Evolutionary conservation across 2,329 filamentous ascomycete genomes (phyloP).

Genomic region (Neocatenulostroma microsporum): DNA sequence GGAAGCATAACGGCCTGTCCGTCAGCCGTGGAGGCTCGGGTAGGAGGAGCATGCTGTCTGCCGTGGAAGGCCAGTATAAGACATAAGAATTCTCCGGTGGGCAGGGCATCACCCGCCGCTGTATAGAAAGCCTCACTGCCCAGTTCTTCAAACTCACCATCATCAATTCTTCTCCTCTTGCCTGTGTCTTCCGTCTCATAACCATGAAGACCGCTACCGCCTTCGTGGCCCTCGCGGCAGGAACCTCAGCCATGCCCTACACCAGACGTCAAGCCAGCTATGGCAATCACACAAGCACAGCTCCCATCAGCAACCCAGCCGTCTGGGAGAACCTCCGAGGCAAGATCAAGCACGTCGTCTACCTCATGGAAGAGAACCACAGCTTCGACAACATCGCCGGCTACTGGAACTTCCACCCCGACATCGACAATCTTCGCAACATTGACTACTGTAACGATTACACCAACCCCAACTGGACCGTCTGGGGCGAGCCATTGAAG

Average conservation of each 20-base stretch:
- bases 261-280: conserved; percentile 3
- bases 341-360: conserved; percentile 28
- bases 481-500: conserved; percentile 30
- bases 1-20: too few species aligned
- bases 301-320: conserved; percentile 5
- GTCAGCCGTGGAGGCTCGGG: too few species aligned
- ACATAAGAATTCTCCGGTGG: too few species aligned
- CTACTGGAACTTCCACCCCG: conserved; percentile 31
- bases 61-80: too few species aligned
- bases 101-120: too few species aligned
- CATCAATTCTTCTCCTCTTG: too few species aligned
- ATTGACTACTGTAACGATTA: conserved; percentile 32
- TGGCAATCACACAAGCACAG: conserved; percentile 7
- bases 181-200: too few species aligned
- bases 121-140: too few species aligned
- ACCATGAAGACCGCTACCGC: conserved; percentile 6
- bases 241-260: conserved; percentile 8
- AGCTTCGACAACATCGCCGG: conserved; percentile 36
- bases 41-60: too few species aligned
- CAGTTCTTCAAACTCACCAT: too few species aligned
- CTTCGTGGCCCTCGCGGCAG: conserved; percentile 4
- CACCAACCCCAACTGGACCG: conserved; percentile 33
- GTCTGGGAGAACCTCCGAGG: conserved; percentile 9
- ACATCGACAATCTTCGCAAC: conserved; percentile 29
- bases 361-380: conserved; percentile 35